Evolutionary conservation across 352 stramenopile genomes (phyloP), one percentile per base, ranked within the genome.

Genomic region (Globisporangium rhizosaccharum): DNA sequence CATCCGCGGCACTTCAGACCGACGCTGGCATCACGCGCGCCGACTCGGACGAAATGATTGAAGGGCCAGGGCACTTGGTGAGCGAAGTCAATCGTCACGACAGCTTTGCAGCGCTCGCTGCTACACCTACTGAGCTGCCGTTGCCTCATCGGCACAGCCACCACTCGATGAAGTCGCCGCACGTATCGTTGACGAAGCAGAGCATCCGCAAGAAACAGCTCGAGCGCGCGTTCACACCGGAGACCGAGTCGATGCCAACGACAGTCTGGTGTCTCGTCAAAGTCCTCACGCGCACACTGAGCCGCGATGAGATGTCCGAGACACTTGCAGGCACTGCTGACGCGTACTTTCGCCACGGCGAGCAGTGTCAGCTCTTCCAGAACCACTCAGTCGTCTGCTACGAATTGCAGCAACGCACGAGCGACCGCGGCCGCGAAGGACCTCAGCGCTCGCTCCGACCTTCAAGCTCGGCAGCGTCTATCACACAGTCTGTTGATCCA

Each of bases 311-410:
- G n/a, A 17, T 9, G 18, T 28, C 17, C 12, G 17, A 23, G 18
- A 5, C n/a, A 8, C 28, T 9, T 11, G 14, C 33, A 20, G 7
- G 3, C 0, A 7, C 56, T 51, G 47, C 65, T 9, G 46, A 56
- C 8, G 28, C 46, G n/a, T 62, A 57, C 51, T 61, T 75, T 44
- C 52, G 14, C 0, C 33, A 65, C 23, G 61, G 57, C 17, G 25
- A n/a, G 10, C 28, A 30, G 8, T 18, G 65, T 7, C 51, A 70
- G 42, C 37, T 75, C 37, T 47, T 63, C n/a, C 67, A 75, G 36
- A 62, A 62, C 39, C 57, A 26, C 8, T 20, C 26, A 14, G 53
- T 67, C 20, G 52, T 75, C 12, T 72, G 63, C 54, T 72, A 75
- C 47, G 57, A 75, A 28, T 44, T 53, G 0, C 50, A 59, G 23